These are phyloP conservation scores for Penicillium psychrofluorescens DNA, from an alignment of 495 filamentous ascomycete species.

Conservation along the genomic window DNA sequence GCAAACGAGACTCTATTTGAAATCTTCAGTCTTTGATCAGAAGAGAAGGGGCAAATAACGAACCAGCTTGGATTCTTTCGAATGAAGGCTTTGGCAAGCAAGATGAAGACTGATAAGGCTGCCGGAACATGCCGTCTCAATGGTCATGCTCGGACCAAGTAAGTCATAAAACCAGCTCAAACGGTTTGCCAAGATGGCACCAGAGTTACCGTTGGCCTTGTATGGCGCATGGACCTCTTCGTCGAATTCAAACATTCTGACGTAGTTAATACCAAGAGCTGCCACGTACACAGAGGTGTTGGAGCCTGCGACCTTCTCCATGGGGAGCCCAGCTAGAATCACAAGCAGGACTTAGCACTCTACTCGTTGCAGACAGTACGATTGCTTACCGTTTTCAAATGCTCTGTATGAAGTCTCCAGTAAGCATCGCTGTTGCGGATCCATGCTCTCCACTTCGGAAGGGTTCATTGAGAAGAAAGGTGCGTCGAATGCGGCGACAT, in stretches of 20 bases:
- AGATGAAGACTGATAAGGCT: slow-evolving; percentile 44
- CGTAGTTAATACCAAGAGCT: no score
- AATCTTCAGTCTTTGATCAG: slow-evolving; percentile 28
- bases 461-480: slow-evolving; percentile 50
- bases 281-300: no score
- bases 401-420: slow-evolving; percentile 56
- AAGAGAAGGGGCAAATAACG: slow-evolving; percentile 4
- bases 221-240: slow-evolving; percentile 20
- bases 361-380: no score
- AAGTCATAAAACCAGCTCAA: slow-evolving; percentile 37
- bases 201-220: slow-evolving; percentile 23
- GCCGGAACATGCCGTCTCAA: slow-evolving; percentile 47
- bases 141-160: slow-evolving; percentile 29
- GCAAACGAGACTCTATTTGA: slow-evolving; percentile 5
- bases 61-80: slow-evolving; percentile 16
- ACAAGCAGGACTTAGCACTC: no score
- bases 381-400: slow-evolving; percentile 34
- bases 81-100: slow-evolving; percentile 37
- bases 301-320: neutral
- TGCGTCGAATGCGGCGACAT: slow-evolving; percentile 49
- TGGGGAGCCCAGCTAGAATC: slow-evolving; percentile 16
- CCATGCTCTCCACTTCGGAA: slow-evolving; percentile 46
- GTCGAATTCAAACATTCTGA: no score
- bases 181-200: slow-evolving; percentile 35
- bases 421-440: slow-evolving; percentile 43